Evolutionary conservation across 140 eudicot genomes (phyloP).

Genomic region (Stevia rebaudiana): DNA sequence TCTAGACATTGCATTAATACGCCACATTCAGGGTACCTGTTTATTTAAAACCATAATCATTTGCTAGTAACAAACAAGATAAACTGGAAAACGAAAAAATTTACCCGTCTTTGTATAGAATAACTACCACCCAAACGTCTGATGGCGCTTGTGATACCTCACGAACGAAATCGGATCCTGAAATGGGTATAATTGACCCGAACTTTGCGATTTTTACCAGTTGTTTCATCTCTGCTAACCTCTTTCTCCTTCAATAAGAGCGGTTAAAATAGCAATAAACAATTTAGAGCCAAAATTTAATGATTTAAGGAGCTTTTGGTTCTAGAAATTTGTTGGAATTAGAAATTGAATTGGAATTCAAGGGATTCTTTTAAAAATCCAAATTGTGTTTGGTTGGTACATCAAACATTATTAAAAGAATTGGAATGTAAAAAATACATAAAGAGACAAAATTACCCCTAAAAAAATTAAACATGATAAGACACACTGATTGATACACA

Average conservation of each 20-base stretch:
- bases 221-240: conserved; percentile 79
- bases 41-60: conserved; percentile 13
- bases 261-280: not conserved
- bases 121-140: conserved; percentile 88
- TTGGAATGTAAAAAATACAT: too few species aligned
- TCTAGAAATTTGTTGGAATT: too few species aligned
- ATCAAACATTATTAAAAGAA: too few species aligned
- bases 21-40: conserved; percentile 65
- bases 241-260: conserved; percentile 56
- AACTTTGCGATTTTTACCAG: conserved; percentile 61
- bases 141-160: conserved; percentile 92
- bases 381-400: too few species aligned
- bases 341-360: too few species aligned
- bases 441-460: too few species aligned
- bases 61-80: not conserved
- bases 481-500: too few species aligned
- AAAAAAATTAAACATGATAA: too few species aligned
- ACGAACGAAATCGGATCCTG: conserved; percentile 89
- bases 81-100: not conserved
- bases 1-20: conserved; percentile 66
- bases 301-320: too few species aligned
- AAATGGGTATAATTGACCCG: conserved; percentile 75
- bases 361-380: too few species aligned
- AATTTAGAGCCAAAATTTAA: not conserved
- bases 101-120: conserved; percentile 84